Evolutionary conservation across 768 basidiomycete genomes (phyloP).

Genomic region (Tricholoma bakamatsutake): DNA sequence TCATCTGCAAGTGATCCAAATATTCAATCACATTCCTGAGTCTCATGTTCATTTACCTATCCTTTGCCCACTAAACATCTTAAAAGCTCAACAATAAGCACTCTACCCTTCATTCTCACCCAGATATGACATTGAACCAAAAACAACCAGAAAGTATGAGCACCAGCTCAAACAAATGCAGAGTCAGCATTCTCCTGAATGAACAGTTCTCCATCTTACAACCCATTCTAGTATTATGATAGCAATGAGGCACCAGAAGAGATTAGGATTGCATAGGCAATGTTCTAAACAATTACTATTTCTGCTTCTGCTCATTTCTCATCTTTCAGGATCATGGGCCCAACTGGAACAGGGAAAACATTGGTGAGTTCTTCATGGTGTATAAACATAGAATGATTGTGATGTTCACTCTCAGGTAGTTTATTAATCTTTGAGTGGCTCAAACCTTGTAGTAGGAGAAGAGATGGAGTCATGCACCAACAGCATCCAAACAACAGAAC

Average conservation of each 20-base stretch:
- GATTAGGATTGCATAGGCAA: slow-evolving; percentile 9
- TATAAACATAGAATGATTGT: background rate
- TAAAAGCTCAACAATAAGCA: background rate
- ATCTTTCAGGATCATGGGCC: slow-evolving; percentile 28
- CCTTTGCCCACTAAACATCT: background rate
- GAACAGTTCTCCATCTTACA: background rate
- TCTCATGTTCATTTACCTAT: background rate
- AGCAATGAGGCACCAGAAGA: slow-evolving; percentile 2
- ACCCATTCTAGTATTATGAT: background rate
- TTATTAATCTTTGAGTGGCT: slow-evolving; percentile 51
- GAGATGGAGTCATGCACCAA: slow-evolving; percentile 47
- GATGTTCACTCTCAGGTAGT: slow-evolving; percentile 25
- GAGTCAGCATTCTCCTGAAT: background rate
- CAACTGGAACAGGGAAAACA: slow-evolving; percentile 35
- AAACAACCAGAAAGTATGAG: background rate
- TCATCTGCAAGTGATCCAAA: background rate
- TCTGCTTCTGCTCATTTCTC: background rate
- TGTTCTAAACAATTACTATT: background rate
- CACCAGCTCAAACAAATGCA: background rate
- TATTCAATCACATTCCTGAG: background rate
- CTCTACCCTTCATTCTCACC: background rate
- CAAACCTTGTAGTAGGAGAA: slow-evolving; percentile 37
- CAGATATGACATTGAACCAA: background rate
- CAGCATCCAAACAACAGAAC: slow-evolving; percentile 33
- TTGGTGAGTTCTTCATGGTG: slow-evolving; percentile 17